Evolutionary conservation across 768 basidiomycete species (phyloP).

Genomic region (Tylopilus vinaceipallidus): DNA sequence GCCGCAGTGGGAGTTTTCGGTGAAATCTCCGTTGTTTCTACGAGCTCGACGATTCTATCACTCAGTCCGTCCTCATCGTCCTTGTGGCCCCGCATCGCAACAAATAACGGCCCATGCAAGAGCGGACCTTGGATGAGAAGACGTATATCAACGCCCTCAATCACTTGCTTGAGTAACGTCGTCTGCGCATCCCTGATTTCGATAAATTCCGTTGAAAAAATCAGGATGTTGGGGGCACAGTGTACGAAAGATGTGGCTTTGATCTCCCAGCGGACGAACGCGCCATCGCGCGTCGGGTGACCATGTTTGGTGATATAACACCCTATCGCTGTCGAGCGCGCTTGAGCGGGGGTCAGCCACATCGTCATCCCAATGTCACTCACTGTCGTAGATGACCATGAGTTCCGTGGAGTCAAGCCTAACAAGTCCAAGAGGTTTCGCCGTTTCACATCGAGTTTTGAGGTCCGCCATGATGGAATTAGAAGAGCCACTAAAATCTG

Average conservation of each 20-base stretch:
- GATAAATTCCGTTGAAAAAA: constrained; percentile 73
- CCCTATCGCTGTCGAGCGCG: constrained; percentile 54
- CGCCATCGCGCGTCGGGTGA: constrained; percentile 53
- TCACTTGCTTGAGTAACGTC: constrained; percentile 77
- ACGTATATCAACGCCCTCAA: constrained; percentile 69
- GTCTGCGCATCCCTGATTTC: constrained; percentile 67
- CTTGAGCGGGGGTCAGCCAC: neutral
- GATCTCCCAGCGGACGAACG: constrained; percentile 79
- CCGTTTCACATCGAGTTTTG: constrained; percentile 54
- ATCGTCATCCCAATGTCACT: constrained; percentile 21
- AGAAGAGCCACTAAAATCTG: constrained; percentile 49
- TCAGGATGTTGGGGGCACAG: constrained; percentile 61
- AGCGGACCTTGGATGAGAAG: constrained; percentile 47
- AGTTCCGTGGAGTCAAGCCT: constrained; percentile 54
- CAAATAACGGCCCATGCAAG: constrained; percentile 46
- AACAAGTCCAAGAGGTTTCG: constrained; percentile 68
- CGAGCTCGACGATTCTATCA: constrained; percentile 65
- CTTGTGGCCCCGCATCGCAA: constrained; percentile 60
- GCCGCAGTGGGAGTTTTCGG: constrained; percentile 31
- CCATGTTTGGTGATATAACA: constrained; percentile 76
- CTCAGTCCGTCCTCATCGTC: constrained; percentile 56
- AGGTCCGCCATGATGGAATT: constrained; percentile 47
- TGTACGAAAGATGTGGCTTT: constrained; percentile 60
- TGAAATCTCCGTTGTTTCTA: constrained; percentile 62
- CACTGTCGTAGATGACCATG: constrained; percentile 74